These are phyloP conservation scores for Herpetomonas muscarum DNA, from an alignment of 208 protist genomes.

Conservation along the genomic window DNA sequence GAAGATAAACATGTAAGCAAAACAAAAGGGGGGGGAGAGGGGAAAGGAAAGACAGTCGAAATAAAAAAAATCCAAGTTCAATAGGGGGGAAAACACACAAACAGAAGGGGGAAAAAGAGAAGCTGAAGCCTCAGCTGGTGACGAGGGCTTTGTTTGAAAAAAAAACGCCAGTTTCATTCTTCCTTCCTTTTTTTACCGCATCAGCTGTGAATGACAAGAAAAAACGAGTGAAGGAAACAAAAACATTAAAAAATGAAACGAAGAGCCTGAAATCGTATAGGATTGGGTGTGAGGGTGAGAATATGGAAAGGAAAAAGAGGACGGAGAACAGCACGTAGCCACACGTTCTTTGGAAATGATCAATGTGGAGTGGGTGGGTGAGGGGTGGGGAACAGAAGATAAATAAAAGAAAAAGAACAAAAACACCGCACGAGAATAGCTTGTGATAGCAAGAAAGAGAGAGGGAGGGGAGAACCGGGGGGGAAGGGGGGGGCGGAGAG, in stretches of 20 bases:
- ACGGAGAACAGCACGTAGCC: background rate
- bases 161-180: too few species aligned
- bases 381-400: background rate
- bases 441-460: background rate
- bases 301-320: conserved; percentile 1
- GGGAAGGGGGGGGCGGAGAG: background rate
- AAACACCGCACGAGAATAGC: too few species aligned
- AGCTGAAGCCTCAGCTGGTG: background rate
- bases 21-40: background rate
- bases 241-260: background rate
- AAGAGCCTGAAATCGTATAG: background rate
- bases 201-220: too few species aligned
- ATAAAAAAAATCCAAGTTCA: too few species aligned
- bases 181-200: too few species aligned
- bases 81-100: background rate
- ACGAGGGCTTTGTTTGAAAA: too few species aligned
- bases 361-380: too few species aligned
- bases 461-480: background rate
- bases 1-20: background rate
- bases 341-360: too few species aligned
- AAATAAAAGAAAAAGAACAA: conserved; percentile 12
- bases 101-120: conserved; percentile 5
- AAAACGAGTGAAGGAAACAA: conserved; percentile 7
- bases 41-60: background rate
- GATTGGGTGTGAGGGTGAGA: background rate